Conservation (phyloP, 148 eudicot species). For the Chenopodium album region DNA sequence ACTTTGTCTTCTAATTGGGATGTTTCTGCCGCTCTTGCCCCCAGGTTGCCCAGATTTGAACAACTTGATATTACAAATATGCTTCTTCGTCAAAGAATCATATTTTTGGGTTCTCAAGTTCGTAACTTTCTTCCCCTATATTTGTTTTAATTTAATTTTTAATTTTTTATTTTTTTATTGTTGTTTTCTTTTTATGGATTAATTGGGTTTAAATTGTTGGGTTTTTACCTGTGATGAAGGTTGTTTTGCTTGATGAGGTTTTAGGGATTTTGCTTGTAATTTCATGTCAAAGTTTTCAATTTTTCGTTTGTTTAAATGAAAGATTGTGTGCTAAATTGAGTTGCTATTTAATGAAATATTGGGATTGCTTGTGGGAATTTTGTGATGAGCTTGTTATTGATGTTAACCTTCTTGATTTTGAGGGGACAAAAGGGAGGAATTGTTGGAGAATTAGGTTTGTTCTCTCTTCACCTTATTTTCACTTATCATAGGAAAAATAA, state of each 20-base stretch:
- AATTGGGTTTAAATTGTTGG: neutral
- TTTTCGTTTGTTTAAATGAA: neutral
- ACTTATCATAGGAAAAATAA: too few species aligned
- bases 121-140: neutral
- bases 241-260: neutral
- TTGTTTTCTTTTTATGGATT: neutral
- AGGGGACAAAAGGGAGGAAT: neutral
- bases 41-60: constrained; percentile 74
- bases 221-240: neutral
- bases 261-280: neutral
- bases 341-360: neutral
- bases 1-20: constrained; percentile 67
- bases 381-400: neutral
- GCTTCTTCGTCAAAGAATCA: constrained; percentile 93
- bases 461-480: too few species aligned
- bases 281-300: neutral
- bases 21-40: constrained; percentile 33
- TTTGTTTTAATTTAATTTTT: neutral
- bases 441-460: neutral
- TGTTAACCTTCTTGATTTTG: neutral
- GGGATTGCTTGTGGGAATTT: neutral
- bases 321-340: neutral
- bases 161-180: too few species aligned
- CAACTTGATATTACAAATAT: constrained; percentile 88
- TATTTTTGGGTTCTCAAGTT: constrained; percentile 87